phyloP scores from a whole-genome alignment of 352 stramenopile genomes.

The Pythium folliculosum region DNA sequence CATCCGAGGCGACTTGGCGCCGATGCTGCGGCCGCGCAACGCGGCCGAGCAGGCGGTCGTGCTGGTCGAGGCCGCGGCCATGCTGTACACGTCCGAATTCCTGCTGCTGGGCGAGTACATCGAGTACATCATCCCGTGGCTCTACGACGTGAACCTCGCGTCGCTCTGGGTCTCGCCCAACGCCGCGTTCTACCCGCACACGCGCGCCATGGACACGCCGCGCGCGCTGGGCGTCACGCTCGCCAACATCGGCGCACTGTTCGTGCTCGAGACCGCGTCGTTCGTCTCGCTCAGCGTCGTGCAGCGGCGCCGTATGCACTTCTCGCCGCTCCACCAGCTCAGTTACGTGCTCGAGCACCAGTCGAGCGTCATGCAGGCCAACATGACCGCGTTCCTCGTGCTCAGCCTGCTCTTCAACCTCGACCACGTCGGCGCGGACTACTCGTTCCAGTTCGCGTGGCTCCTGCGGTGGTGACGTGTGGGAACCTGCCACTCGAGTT shows the following conservation, averaged over 20 bases:
- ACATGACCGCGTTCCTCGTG: conserved; percentile 9
- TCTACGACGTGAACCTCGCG: conserved; percentile 25
- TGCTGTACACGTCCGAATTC: conserved; percentile 40
- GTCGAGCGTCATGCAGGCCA: conserved; percentile 13
- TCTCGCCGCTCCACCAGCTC: conserved; percentile 35
- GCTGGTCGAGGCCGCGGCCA: conserved; percentile 7
- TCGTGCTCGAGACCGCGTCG: conserved; percentile 21
- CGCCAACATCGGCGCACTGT: conserved; percentile 10
- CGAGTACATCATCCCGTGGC: conserved; percentile 35
- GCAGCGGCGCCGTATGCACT: conserved; percentile 7
- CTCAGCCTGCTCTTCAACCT: conserved; percentile 20
- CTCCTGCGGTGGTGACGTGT: background rate
- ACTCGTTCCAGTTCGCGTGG: conserved; percentile 31
- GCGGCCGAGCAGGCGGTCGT: background rate
- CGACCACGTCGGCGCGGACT: conserved; percentile 26
- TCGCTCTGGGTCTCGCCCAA: conserved; percentile 15
- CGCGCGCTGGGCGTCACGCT: background rate
- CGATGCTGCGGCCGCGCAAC: background rate
- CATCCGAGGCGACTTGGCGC: too few species aligned
- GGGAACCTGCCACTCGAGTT: too few species aligned
- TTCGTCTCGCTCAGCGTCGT: conserved; percentile 18
- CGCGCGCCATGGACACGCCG: background rate
- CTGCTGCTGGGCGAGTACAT: conserved; percentile 38
- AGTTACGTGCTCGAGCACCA: conserved; percentile 43
- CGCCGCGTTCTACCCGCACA: conserved; percentile 17